Base-by-base conservation (phyloP, 2,329 filamentous ascomycete genomes). In the Juglanconis oblonga region DNA sequence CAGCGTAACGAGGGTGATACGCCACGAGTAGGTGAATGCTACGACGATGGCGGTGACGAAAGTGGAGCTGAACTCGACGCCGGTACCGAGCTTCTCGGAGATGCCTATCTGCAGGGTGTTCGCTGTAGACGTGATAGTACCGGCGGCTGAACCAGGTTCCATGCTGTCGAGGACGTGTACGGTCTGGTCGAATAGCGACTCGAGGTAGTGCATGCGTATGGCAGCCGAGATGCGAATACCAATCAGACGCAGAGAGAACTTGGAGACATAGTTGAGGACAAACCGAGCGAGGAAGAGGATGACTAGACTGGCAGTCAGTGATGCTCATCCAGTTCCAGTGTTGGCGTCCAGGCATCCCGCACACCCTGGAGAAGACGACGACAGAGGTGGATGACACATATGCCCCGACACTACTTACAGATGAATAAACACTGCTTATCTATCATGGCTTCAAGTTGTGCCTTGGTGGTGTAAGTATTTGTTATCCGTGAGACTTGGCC, bases 161-260 rank as follows among this genome's bases (percentile, higher is more conserved):
- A 87, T 83, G 14, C 83, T 84, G 71, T 91, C 88, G 49, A 90
- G 83, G 40, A 87, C 85, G 62, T 87, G 83, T 50, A 91, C 82
- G 52, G 86, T 84, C 70, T 90, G 87, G 3, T 77, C 75, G 53
- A 92, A 85, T 4, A 90, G 79, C 44, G 79, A 78, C 51, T 81
- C 77, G 14, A 92, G 77, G 66, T 90, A 92, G 65, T 86, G 79
- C 36, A 87, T 78, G 33, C 89, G 79, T 52, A 88, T 79, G 14
- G 79, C 82, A 2, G 85, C 82, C 5, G 85, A 87, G 64, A 87
- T 77, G 35, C 84, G 79, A 59, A 87, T 83, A 31, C 84, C 84
- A 61, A 86, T 84, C 71, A 87, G 81, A 29, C 85, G 82, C 64
- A 86, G 86, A 42, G 77, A 76, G 66, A 87, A 84, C 79, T 83